Conservation (phyloP, 1,284 basidiomycete genomes). For the Sphaerobolus stellatus region DNA sequence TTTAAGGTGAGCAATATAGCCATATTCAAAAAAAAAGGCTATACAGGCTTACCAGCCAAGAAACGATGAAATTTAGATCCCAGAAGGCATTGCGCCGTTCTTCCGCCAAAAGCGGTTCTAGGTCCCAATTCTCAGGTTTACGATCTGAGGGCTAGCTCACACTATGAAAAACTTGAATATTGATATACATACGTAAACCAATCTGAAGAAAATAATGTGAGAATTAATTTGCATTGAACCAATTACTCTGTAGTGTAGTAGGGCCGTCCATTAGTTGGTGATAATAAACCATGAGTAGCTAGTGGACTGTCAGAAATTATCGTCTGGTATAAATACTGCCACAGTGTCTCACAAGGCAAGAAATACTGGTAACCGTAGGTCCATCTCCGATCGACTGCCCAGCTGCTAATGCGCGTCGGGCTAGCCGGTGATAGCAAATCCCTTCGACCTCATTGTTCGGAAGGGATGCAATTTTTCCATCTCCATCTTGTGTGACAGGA, state of each 20-base stretch:
- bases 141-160: constrained; percentile 43
- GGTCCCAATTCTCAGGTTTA: constrained; percentile 52
- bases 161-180: too few relatives aligned
- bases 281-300: constrained; percentile 15
- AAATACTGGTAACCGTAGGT: background rate
- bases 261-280: constrained; percentile 10
- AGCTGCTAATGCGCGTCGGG: background rate
- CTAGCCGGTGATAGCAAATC: constrained; percentile 2
- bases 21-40: background rate
- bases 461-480: background rate
- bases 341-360: constrained; percentile 2
- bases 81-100: constrained; percentile 57
- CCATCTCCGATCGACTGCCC: constrained; percentile 1
- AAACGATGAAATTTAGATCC: constrained; percentile 38
- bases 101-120: constrained; percentile 54
- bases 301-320: too few relatives aligned
- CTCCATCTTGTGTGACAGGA: background rate
- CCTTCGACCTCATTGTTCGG: too few relatives aligned
- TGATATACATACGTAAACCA: constrained; percentile 9
- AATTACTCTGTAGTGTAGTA: background rate
- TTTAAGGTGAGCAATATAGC: background rate
- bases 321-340: too few relatives aligned
- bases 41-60: background rate
- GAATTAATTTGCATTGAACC: too few relatives aligned
- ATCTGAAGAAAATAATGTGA: too few relatives aligned